Evolutionary conservation across 345 rosid genomes (phyloP).

Genomic region (Rhizophora apiculata): DNA sequence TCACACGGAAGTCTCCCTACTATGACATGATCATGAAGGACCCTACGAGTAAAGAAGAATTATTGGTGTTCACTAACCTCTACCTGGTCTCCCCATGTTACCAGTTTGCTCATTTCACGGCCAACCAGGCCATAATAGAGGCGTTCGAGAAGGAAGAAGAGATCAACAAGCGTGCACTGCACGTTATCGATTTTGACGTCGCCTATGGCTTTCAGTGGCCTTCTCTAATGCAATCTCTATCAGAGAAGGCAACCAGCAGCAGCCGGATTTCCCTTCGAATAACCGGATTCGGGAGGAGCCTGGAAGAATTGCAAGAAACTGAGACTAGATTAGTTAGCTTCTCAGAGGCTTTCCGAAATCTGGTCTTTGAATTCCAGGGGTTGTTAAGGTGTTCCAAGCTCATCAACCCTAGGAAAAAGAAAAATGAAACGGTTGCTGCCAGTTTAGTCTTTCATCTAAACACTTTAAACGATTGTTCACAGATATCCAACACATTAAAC

Average conservation of each 20-base stretch:
- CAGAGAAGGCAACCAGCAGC: conserved; percentile 42
- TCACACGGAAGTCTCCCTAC: conserved; percentile 51
- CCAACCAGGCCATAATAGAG: conserved; percentile 59
- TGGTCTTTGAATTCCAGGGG: conserved; percentile 61
- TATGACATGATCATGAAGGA: conserved; percentile 51
- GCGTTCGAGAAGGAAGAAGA: conserved; percentile 48
- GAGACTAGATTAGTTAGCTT: conserved; percentile 54
- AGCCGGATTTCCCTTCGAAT: conserved; percentile 41
- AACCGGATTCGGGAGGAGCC: conserved; percentile 45
- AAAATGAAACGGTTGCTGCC: conserved; percentile 53
- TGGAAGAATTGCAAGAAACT: conserved; percentile 55
- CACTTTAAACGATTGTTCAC: conserved; percentile 23
- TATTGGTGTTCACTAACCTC: conserved; percentile 49
- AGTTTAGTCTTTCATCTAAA: conserved; percentile 53
- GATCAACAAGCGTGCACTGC: conserved; percentile 39
- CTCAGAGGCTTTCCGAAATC: conserved; percentile 41
- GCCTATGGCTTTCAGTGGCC: conserved; percentile 73
- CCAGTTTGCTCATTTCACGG: conserved; percentile 75
- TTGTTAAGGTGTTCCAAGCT: conserved; percentile 36
- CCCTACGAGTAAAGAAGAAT: conserved; percentile 47
- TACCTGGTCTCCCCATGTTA: conserved; percentile 58
- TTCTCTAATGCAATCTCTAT: conserved; percentile 61
- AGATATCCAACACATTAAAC: conserved; percentile 43
- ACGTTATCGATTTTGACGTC: conserved; percentile 58
- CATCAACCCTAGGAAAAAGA: conserved; percentile 35